Evolutionary conservation across 169 alveolate species (phyloP).

Genomic region (Plasmodium malariae): DNA sequence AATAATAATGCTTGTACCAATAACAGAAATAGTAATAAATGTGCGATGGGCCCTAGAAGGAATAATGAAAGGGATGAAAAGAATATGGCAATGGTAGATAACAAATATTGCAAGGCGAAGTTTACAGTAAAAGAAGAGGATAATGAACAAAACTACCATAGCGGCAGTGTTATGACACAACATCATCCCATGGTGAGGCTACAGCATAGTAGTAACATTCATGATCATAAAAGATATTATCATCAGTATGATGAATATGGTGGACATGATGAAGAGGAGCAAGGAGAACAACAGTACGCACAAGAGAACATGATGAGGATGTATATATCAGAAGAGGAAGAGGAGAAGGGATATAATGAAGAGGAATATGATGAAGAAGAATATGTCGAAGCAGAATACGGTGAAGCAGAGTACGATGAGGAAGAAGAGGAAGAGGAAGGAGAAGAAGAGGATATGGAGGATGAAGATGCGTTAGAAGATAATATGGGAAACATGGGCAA

Average conservation of each 20-base stretch:
- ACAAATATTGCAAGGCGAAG: no score
- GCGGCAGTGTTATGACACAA: no score
- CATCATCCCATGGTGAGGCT: no score
- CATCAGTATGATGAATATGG: neutral
- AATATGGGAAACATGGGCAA: neutral
- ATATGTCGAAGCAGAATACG: neutral
- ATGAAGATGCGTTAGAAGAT: neutral
- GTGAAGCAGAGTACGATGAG: constrained; percentile 9
- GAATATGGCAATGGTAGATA: neutral
- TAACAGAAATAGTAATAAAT: no score
- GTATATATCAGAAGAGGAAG: neutral
- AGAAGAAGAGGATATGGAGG: constrained; percentile 9
- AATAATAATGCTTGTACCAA: no score
- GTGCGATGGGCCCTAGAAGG: no score
- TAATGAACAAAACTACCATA: no score
- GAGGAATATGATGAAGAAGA: constrained; percentile 5
- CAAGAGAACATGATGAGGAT: constrained; percentile 3
- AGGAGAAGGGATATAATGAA: neutral
- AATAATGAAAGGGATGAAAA: constrained; percentile 23
- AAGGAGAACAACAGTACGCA: constrained; percentile 1
- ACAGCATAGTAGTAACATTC: no score
- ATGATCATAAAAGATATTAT: no score
- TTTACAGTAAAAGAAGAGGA: neutral
- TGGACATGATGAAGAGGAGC: neutral
- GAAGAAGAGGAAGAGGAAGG: constrained; percentile 1